Evolutionary conservation across 2,329 filamentous ascomycete species (phyloP), one percentile per base, ranked within the genome.

Genomic region (Xylariaceae sp.): DNA sequence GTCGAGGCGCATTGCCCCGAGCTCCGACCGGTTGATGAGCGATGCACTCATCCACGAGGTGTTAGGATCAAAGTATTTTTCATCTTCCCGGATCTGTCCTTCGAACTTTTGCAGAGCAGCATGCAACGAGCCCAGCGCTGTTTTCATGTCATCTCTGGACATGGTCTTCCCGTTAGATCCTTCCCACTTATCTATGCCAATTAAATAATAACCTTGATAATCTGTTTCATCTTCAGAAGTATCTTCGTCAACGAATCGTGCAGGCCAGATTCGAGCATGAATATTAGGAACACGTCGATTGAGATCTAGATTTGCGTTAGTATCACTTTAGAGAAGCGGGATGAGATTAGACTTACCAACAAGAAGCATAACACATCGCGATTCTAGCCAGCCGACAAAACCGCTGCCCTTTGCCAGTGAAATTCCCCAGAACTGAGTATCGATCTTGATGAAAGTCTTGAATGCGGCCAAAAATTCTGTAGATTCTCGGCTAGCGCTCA

Each of bases 401-500:
- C 76, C 74, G 17, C 79, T 81, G 1, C 84, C 83, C 51, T 80
- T 83, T 1, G 78, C 73, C 1, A 79, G 72, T 2, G 84, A 84
- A 6, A 80, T 72, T 1, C 85, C 86, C 87, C 87, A 90, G 70
- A 87, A 89, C 43, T 87, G 84, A 1, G 84, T 77, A 54, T 87
- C 82, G 48, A 90, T 79, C 64, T 82, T 84, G 54, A 86, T 71
- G 65, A 86, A 90, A 49, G 74, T 81, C 52, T 75, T 79, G 68
- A 83, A 84, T 0, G 73, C 66, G 1, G 62, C 63, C 5, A 88
- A 66, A 61, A 89, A 89, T 3, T 80, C 76, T 1, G 58, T 49
- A 4, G 75, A 72, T 9, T 75, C 77, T 1, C 55, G 48, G 26
- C 58, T 61, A 3, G 60, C 58, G 23, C 63, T 61, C 19, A 83